A percentile compares a stretch with the other conserved stretches of the same genome.
Evolutionary conservation across 148 eudicot genomes (phyloP).

Genomic region (Rhododendron williamsianum): DNA sequence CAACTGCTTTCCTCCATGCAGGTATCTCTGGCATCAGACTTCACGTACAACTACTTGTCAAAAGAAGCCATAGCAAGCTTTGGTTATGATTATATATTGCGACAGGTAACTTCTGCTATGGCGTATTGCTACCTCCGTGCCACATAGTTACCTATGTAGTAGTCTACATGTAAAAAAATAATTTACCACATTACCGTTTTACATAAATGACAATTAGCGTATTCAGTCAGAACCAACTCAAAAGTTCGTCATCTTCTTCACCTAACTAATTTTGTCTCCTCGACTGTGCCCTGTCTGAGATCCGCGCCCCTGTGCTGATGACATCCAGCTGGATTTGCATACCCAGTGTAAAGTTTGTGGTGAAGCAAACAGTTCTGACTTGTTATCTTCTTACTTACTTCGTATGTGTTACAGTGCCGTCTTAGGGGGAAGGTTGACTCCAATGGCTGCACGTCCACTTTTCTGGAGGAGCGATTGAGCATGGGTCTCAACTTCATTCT

Average conservation of each 20-base stretch:
- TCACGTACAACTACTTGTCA: conserved; percentile 81
- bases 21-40: conserved; percentile 90
- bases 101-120: conserved; percentile 32
- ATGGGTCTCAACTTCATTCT: conserved; percentile 84
- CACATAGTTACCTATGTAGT: background rate
- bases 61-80: conserved; percentile 76
- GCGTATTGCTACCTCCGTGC: background rate
- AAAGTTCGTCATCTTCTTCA: background rate
- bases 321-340: background rate
- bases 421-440: conserved; percentile 93
- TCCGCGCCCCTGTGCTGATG: background rate
- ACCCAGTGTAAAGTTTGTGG: background rate
- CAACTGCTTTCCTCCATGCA: background rate
- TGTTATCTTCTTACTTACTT: background rate
- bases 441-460: conserved; percentile 73
- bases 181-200: background rate
- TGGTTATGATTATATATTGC: conserved; percentile 88
- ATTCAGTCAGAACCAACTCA: background rate
- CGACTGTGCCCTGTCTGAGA: background rate
- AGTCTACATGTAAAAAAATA: background rate
- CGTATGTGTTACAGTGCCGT: conserved; percentile 51
- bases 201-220: background rate
- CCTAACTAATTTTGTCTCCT: background rate
- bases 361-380: background rate
- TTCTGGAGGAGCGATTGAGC: conserved; percentile 78